Evolutionary conservation across 2,329 filamentous ascomycete genomes (phyloP), one percentile per base, ranked within the genome.

Genomic region (Whalleya microplaca): DNA sequence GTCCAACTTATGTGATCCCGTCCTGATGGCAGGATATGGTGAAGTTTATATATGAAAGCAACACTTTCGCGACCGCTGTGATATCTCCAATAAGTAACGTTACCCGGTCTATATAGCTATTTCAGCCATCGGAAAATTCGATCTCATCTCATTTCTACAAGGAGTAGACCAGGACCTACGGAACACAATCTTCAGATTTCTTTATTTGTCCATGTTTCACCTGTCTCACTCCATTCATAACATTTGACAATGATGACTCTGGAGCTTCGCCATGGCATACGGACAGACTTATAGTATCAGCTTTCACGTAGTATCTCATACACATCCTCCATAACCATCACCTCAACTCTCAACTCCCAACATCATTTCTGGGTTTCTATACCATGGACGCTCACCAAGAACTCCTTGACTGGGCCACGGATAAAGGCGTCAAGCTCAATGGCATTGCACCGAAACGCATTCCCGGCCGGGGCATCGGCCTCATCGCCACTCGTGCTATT

Each of bases 381-480:
- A 44, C 42, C 46, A 70, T 68, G 66, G 67, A 70, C 5, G 29
- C 62, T 41, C 44, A 66, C 50, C 74, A 82, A 21, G 74, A 77
- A 8, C 89, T 96, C 57, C 78, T 88, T 2, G 67, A 80, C 56
- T 96, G 92, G 90, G 88, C 89, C 1, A 71, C 78, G 43, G 73
- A 75, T 1, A 80, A 85, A 55, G 90, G 89, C 14, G 82, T 96
- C 23, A 73, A 80, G 37, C 82, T 92, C 63, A 80, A 88, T 65
- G 87, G 86, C 23, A 84, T 96, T 46, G 77, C 78, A 2, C 87
- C 91, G 4, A 81, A 85, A 41, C 78, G 78, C 41, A 86, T 96
- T 16, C 83, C 87, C 5, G 89, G 87, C 1, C 82, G 89, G 52
- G 92, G 92, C 23, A 82, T 95, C 51, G 92, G 93, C 45, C 86